Conservation (phyloP, 129 eudicot genomes). For the Saussurea involucrata region DNA sequence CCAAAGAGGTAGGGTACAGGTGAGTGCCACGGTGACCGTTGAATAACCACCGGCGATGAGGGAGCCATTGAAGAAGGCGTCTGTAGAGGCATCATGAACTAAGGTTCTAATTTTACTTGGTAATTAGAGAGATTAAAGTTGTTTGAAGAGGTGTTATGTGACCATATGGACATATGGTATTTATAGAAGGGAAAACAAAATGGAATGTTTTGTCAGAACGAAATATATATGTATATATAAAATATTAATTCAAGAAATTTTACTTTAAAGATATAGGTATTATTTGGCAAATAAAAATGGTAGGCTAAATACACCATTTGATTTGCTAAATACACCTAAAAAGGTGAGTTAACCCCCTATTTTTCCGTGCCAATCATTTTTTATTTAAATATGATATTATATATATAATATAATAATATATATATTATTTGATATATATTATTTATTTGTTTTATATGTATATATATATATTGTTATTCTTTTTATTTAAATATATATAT, state of each 20-base stretch:
- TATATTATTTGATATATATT: too few relatives aligned
- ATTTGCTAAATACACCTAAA: too few relatives aligned
- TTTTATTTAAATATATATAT: too few relatives aligned
- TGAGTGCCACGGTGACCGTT: conserved; percentile 67
- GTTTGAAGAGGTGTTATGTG: background rate
- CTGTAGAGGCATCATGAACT: conserved; percentile 2
- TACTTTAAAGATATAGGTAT: background rate
- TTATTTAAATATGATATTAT: too few relatives aligned
- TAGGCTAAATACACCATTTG: too few relatives aligned
- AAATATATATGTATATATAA: background rate
- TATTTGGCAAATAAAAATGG: too few relatives aligned
- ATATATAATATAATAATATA: too few relatives aligned
- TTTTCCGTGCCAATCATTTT: too few relatives aligned
- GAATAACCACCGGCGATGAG: conserved; percentile 26
- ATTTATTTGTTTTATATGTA: too few relatives aligned
- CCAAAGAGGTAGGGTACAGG: conserved; percentile 72
- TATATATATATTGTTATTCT: too few relatives aligned
- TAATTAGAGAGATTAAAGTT: background rate
- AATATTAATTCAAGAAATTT: too few relatives aligned
- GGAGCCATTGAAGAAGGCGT: conserved; percentile 28
- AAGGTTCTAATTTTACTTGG: background rate
- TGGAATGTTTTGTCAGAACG: background rate
- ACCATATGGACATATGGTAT: conserved; percentile 25
- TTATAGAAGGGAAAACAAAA: conserved; percentile 15
- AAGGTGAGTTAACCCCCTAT: too few relatives aligned